Evolutionary conservation across 192 early-diverging fungal species (phyloP).

Genomic region (Endogone sp.): DNA sequence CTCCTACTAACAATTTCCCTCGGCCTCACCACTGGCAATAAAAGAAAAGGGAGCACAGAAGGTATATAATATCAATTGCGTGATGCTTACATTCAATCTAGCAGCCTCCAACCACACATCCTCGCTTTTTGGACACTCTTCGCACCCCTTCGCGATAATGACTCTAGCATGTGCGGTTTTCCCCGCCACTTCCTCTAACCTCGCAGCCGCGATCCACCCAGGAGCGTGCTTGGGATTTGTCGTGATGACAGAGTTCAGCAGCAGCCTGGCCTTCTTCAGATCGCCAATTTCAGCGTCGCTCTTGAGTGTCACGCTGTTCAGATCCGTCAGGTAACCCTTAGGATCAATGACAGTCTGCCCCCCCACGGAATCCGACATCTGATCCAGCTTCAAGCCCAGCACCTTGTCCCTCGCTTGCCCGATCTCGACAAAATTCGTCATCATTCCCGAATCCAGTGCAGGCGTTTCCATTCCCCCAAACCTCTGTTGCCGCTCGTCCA

Average conservation of each 20-base stretch:
- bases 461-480: conserved; percentile 61
- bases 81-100: conserved; percentile 62
- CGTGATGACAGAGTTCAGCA: conserved; percentile 85
- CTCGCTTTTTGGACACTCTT: conserved; percentile 90
- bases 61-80: background rate
- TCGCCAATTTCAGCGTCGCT: conserved; percentile 82
- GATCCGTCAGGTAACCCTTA: conserved; percentile 93
- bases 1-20: too few species aligned
- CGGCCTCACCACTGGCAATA: too few species aligned
- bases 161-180: conserved; percentile 80
- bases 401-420: conserved; percentile 92
- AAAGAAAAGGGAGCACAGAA: background rate
- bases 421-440: conserved; percentile 89
- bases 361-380: conserved; percentile 82
- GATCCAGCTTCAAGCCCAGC: conserved; percentile 86
- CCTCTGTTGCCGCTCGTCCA: conserved; percentile 62
- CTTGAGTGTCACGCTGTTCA: conserved; percentile 78
- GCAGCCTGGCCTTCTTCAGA: conserved; percentile 83
- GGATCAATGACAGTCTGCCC: conserved; percentile 92
- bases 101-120: conserved; percentile 98
- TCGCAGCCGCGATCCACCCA: conserved; percentile 97
- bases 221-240: conserved; percentile 96
- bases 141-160: conserved; percentile 88
- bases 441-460: conserved; percentile 48
- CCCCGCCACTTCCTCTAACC: conserved; percentile 90